Evolutionary conservation across 2,329 filamentous ascomycete genomes (phyloP).

Genomic region (Hypomyces perniciosus): DNA sequence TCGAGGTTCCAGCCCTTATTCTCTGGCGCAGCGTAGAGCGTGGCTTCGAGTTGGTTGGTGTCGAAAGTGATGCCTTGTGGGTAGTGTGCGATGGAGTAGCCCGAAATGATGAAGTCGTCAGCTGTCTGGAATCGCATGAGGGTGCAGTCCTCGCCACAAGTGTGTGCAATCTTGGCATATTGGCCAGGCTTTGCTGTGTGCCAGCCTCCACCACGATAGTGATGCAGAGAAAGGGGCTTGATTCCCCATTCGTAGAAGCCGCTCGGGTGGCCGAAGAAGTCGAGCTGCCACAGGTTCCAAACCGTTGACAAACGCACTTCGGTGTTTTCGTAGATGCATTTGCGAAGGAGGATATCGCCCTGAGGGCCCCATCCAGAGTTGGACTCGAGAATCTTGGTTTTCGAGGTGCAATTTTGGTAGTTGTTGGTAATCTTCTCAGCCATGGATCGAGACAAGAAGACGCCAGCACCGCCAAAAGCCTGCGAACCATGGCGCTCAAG

Average conservation of each 20-base stretch:
- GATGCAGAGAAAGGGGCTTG: conserved; percentile 55
- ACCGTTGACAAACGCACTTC: conserved; percentile 51
- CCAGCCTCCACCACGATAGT: conserved; percentile 58
- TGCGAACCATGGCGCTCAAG: conserved; percentile 56
- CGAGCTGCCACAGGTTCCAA: conserved; percentile 55
- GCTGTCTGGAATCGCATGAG: conserved; percentile 51
- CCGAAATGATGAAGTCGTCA: conserved; percentile 51
- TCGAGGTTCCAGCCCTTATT: conserved; percentile 47
- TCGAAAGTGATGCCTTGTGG: conserved; percentile 45
- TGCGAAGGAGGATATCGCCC: conserved; percentile 56
- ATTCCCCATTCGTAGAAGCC: conserved; percentile 60
- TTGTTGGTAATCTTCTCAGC: conserved; percentile 40
- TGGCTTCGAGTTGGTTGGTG: conserved; percentile 45
- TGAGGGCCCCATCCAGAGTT: conserved; percentile 54
- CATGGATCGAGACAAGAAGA: conserved; percentile 52
- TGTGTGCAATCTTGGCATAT: conserved; percentile 50
- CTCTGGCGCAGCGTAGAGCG: conserved; percentile 43
- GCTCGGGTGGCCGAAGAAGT: conserved; percentile 53
- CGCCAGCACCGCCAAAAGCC: conserved; percentile 57
- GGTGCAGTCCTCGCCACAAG: conserved; percentile 56
- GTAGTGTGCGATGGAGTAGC: conserved; percentile 55
- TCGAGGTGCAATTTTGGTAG: conserved; percentile 40
- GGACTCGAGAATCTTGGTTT: conserved; percentile 47
- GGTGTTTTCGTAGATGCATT: conserved; percentile 60
- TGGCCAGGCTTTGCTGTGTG: conserved; percentile 49